Evolutionary conservation across 1,284 basidiomycete species (phyloP), one percentile per base, ranked within the genome.

Genomic region (Cutaneotrichosporon cyanovorans): DNA sequence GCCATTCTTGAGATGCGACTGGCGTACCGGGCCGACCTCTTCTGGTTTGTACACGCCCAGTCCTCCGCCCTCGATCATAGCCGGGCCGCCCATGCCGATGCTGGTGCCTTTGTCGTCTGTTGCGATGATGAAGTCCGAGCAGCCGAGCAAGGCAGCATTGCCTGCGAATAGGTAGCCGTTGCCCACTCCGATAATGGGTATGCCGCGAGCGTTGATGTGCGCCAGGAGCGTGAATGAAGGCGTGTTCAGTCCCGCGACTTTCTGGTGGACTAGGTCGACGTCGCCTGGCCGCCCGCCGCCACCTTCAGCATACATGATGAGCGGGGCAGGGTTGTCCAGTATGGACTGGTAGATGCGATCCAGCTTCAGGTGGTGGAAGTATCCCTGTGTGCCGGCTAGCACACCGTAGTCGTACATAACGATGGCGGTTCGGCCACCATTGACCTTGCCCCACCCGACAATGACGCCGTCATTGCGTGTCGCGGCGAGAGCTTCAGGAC

Each of bases 381-480:
- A 50, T 0, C 52, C 52, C 42, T 54, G 52, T 10, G 52, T 48
- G 15, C 42, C 52, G n/a, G 52, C 52, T 5, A 54, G 42, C 6
- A 54, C 52, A 9, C 48, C 52, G 21, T 48, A 54, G 52, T 54
- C 52, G 43, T 43, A 54, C 33, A 54, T 48, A 31, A 47, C 41
- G 8, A 50, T 35, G 15, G 48, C 52, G 8, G 39, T 36, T 31
- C 52, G 52, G 28, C 37, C 40, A 33, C 40, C 36, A 21, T 54
- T 46, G n/a, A 54, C 44, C 40, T 42, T 48, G 32, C 45, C 52
- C 52, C 52, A 54, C 40, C 52, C 52, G 40, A 54, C 52, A 21
- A 54, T 50, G 43, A 54, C 48, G 31, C 52, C 52, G 46, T 54
- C 52, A 34, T 51, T 48, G 31, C 52, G 45, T 5, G 52, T 54